Conservation (phyloP, 805 yeast genomes). For the Candida insectalens region DNA sequence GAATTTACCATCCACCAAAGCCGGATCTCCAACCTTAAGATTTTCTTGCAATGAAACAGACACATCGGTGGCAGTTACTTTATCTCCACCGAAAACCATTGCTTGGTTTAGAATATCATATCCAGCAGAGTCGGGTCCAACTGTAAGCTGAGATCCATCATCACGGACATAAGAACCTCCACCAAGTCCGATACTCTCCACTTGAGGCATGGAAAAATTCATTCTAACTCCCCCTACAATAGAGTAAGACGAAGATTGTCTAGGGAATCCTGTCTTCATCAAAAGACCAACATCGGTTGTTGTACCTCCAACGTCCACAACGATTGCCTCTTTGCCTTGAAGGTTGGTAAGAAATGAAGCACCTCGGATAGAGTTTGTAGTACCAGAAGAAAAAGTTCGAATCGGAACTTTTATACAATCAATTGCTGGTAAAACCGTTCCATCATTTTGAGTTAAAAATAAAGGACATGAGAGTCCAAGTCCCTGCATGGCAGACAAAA, state of each 20-base stretch:
- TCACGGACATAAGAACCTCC: slow-evolving; percentile 37
- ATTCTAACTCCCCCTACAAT: slow-evolving; percentile 38
- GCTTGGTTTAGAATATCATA: slow-evolving; percentile 27
- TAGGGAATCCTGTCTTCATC: slow-evolving; percentile 36
- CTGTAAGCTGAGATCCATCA: slow-evolving; percentile 12
- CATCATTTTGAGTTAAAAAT: slow-evolving; percentile 37
- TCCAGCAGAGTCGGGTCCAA: slow-evolving; percentile 43
- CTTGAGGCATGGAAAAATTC: slow-evolving; percentile 43
- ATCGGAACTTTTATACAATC: slow-evolving; percentile 34
- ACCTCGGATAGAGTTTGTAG: slow-evolving; percentile 39
- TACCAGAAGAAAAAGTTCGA: slow-evolving; percentile 38
- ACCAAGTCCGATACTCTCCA: slow-evolving; percentile 39
- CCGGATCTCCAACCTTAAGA: slow-evolving; percentile 19
- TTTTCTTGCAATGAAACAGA: slow-evolving; percentile 24
- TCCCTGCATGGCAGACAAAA: slow-evolving; percentile 26
- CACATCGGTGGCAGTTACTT: slow-evolving; percentile 33
- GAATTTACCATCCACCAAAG: slow-evolving; percentile 12
- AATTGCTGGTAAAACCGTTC: slow-evolving; percentile 31
- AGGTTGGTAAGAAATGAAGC: slow-evolving; percentile 32
- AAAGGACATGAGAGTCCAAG: slow-evolving; percentile 30
- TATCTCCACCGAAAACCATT: slow-evolving; percentile 33
- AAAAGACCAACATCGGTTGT: slow-evolving; percentile 41
- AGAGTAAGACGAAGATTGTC: slow-evolving; percentile 34
- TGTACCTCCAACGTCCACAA: slow-evolving; percentile 43
- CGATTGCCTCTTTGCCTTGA: slow-evolving; percentile 26